Conservation (phyloP, 441 rosid genomes). For the Iberis amara region DNA sequence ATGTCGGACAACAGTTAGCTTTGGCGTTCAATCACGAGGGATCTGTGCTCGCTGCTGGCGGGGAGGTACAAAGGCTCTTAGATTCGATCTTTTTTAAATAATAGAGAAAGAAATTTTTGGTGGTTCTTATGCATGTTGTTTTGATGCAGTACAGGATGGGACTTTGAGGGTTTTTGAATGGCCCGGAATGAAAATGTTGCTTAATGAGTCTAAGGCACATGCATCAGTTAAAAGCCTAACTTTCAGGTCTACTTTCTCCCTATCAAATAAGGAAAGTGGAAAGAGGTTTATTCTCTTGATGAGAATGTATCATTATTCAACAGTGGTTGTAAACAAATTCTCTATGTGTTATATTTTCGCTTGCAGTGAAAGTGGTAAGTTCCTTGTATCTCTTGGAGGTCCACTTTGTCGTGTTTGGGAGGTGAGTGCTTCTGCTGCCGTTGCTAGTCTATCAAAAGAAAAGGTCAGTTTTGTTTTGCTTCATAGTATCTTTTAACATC, state of each 20-base stretch:
- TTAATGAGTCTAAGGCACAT: slow-evolving; percentile 62
- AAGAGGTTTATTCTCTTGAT: slow-evolving; percentile 4
- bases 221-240: slow-evolving; percentile 56
- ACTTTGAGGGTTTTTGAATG: slow-evolving; percentile 77
- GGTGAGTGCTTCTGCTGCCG: slow-evolving; percentile 44
- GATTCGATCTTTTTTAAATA: neutral
- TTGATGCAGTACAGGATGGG: slow-evolving; percentile 87
- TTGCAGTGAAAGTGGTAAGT: slow-evolving; percentile 78
- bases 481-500: neutral
- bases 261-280: neutral
- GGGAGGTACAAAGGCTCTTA: slow-evolving; percentile 6
- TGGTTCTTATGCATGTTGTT: slow-evolving; percentile 34
- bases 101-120: neutral
- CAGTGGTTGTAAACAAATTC: slow-evolving; percentile 1
- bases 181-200: slow-evolving; percentile 74
- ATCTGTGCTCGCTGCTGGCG: slow-evolving; percentile 54
- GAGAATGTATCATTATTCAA: neutral
- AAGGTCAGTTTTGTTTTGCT: slow-evolving; percentile 37
- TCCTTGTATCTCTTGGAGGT: slow-evolving; percentile 73
- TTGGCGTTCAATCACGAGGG: slow-evolving; percentile 61
- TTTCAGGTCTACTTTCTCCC: slow-evolving; percentile 58
- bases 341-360: slow-evolving; percentile 22
- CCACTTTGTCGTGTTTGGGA: slow-evolving; percentile 92
- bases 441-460: slow-evolving; percentile 62
- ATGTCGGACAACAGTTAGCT: slow-evolving; percentile 74